These are phyloP conservation scores for Lactifluus pinguis DNA, from an alignment of 768 basidiomycete species.

Conservation along the genomic window DNA sequence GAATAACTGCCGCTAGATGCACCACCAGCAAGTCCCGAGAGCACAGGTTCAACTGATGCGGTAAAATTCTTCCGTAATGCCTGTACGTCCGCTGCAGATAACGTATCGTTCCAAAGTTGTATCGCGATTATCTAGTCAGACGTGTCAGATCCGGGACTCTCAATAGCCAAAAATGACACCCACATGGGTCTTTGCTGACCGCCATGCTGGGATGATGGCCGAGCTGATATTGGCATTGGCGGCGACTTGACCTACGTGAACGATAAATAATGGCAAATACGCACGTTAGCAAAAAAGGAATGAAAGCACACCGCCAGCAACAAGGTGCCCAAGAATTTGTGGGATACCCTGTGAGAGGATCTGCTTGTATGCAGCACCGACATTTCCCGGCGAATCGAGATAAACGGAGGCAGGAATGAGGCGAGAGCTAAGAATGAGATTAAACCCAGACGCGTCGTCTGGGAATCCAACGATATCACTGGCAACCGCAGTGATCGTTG, in stretches of 20 bases:
- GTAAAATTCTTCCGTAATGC: constrained; percentile 22
- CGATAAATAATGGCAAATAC: neutral
- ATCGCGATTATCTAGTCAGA: neutral
- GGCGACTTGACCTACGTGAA: constrained; percentile 26
- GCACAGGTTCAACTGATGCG: constrained; percentile 23
- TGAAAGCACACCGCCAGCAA: constrained; percentile 3
- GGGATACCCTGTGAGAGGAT: constrained; percentile 6
- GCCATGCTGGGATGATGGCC: constrained; percentile 30
- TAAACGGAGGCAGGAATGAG: constrained; percentile 9
- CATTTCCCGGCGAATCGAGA: neutral
- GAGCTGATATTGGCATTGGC: constrained; percentile 27
- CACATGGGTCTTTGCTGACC: constrained; percentile 32
- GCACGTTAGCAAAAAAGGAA: neutral
- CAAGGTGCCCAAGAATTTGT: neutral
- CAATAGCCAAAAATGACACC: neutral
- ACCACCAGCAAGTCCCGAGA: constrained; percentile 24
- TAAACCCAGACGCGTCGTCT: constrained; percentile 12
- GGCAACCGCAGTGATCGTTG: constrained; percentile 3
- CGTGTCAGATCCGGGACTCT: neutral
- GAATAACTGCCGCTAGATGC: constrained; percentile 27
- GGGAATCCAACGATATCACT: constrained; percentile 2
- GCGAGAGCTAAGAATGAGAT: constrained; percentile 13
- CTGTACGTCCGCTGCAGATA: constrained; percentile 15
- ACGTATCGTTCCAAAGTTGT: neutral
- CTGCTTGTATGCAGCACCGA: constrained; percentile 10